Evolutionary conservation across 306 rosid species (phyloP), one percentile per base, ranked within the genome.

Genomic region (Abrus precatorius): DNA sequence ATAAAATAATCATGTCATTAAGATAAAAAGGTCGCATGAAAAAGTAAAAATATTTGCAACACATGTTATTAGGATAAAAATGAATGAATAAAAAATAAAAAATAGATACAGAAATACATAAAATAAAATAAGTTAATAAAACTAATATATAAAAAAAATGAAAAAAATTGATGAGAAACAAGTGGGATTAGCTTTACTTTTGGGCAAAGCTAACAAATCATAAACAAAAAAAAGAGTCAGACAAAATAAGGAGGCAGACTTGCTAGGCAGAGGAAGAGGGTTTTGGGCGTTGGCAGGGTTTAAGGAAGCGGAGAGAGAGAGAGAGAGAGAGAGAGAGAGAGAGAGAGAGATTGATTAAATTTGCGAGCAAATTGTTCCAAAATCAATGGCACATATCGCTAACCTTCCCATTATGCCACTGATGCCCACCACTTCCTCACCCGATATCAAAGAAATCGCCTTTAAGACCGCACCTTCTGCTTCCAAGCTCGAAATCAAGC

Each of bases 381-480:
- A 38, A 9, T 56, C 10, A 33, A 92, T 93, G 99, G 82, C 93
- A 10, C 78, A 90, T 79, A 82, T 95, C 70, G 81, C 90, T 5
- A 85, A 89, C 85, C 84, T 95, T 14, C 93, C 92, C 3, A 82
- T 95, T 71, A 90, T 84, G 69, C 96, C 90, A 11, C 72, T 93
- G 0, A 87, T 89, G 28, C 87, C 87, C 1, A 87, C 90, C 5
- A 73, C 73, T 6, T 84, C 80, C 78, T 87, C 93, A 78, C 38
- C 83, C 49, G 82, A 82, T 83, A 83, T 79, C 86, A 87, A 62
- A 14, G 97, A 89, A 76, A 89, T 95, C 79, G 85, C 99, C 0
- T 91, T 95, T 27, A 93, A 93, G 76, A 91, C 98, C 64, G 77
- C 87, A 40, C 98, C 97, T 7, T 91, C 98, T 2, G 97, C 94